Conservation (phyloP, 2,329 filamentous ascomycete genomes). For the Davidsoniella australis region DNA sequence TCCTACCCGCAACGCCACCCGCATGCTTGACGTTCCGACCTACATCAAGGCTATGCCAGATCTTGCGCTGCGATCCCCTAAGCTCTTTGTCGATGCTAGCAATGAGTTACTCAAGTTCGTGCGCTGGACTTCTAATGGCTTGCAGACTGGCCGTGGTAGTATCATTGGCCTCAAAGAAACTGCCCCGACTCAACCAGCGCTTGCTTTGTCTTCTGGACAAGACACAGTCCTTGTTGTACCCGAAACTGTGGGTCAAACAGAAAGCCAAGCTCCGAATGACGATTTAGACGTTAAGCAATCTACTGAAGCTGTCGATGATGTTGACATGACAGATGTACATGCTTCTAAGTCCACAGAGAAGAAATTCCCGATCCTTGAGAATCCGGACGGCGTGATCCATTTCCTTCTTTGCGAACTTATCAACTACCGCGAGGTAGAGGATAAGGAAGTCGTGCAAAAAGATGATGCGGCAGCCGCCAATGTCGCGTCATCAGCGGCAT, state of each 20-base stretch:
- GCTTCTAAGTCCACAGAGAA: slow-evolving; percentile 57
- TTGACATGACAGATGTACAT: slow-evolving; percentile 37
- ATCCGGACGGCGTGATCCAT: slow-evolving; percentile 86
- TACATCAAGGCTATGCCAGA: slow-evolving; percentile 67
- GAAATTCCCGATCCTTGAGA: slow-evolving; percentile 61
- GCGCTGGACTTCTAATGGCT: slow-evolving; percentile 7
- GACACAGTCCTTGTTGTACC: neutral
- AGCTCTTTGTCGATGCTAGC: slow-evolving; percentile 72
- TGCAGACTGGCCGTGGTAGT: slow-evolving; percentile 9
- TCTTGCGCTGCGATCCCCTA: slow-evolving; percentile 63
- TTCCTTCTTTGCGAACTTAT: slow-evolving; percentile 85
- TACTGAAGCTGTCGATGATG: slow-evolving; percentile 38
- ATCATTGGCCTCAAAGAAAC: slow-evolving; percentile 10
- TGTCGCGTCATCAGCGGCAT: neutral
- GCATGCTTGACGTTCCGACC: slow-evolving; percentile 48
- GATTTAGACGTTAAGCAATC: slow-evolving; percentile 36
- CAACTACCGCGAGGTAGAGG: slow-evolving; percentile 82
- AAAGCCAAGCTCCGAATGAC: neutral
- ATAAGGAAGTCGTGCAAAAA: slow-evolving; percentile 39
- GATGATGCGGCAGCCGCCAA: slow-evolving; percentile 11
- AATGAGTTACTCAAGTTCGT: slow-evolving; percentile 57
- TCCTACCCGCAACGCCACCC: slow-evolving; percentile 25
- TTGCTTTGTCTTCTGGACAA: neutral
- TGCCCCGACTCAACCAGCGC: neutral
- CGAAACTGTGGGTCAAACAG: neutral